These are phyloP conservation scores for Euphorbia peplus DNA, from an alignment of 345 rosid species.

Conservation along the genomic window DNA sequence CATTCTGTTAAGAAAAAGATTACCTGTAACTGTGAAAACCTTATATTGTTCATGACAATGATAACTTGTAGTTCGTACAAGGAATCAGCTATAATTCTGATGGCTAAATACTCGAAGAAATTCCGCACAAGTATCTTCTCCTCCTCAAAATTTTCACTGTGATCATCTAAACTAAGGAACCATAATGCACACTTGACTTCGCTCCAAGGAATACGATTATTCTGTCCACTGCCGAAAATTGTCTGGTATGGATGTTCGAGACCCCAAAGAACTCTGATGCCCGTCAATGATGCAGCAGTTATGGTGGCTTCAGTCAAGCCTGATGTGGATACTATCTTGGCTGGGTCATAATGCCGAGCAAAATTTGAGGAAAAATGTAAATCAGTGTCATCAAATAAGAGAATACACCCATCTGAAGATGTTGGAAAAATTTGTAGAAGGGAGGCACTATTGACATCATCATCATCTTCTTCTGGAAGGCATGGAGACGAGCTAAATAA, in stretches of 20 bases:
- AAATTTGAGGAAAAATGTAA: slow-evolving; percentile 60
- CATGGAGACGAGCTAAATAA: slow-evolving; percentile 33
- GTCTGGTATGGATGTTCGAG: slow-evolving; percentile 61
- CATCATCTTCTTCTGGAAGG: slow-evolving; percentile 54
- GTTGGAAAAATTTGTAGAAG: slow-evolving; percentile 52
- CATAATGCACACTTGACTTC: slow-evolving; percentile 63
- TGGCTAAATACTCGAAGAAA: slow-evolving; percentile 71
- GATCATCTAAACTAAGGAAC: slow-evolving; percentile 55
- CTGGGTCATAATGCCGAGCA: slow-evolving; percentile 48
- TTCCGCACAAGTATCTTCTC: slow-evolving; percentile 52
- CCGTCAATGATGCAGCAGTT: slow-evolving; percentile 36
- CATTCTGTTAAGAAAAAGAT: neutral
- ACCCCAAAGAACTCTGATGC: slow-evolving; percentile 61
- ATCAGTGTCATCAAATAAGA: slow-evolving; percentile 65
- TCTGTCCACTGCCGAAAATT: slow-evolving; percentile 45
- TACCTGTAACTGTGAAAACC: slow-evolving; percentile 75
- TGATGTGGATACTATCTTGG: slow-evolving; percentile 57
- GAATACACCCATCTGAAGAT: slow-evolving; percentile 47
- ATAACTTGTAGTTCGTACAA: slow-evolving; percentile 50
- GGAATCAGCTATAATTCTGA: slow-evolving; percentile 55
- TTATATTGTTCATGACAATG: slow-evolving; percentile 73
- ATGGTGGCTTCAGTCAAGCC: slow-evolving; percentile 44
- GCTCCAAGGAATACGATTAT: slow-evolving; percentile 61
- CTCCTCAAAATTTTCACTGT: slow-evolving; percentile 42
- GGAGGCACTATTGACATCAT: slow-evolving; percentile 35